Evolutionary conservation across 2,329 filamentous ascomycete species (phyloP).

Genomic region (Rhinocladiella mackenziei): DNA sequence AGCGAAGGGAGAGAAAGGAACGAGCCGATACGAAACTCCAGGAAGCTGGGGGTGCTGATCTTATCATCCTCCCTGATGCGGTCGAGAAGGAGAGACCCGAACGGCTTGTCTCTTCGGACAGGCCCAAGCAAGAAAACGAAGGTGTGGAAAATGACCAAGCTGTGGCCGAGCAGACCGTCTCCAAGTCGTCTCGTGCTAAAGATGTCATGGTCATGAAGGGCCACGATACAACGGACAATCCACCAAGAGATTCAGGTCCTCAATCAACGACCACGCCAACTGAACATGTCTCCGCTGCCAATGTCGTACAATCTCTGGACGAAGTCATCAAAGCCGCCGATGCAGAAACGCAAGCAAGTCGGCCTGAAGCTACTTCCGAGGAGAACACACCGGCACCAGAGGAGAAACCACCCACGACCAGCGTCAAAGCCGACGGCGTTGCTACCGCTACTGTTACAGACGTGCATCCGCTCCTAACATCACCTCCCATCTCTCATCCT

Average conservation of each 20-base stretch:
- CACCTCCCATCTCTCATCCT: conserved; percentile 5
- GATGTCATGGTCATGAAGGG: too few relatives aligned
- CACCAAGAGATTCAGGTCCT: neutral
- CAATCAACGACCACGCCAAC: neutral
- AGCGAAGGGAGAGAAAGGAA: conserved; percentile 30
- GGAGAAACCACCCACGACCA: conserved; percentile 29
- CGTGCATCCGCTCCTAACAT: conserved; percentile 6
- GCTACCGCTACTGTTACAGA: conserved; percentile 21
- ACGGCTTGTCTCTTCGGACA: too few relatives aligned
- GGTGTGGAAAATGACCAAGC: too few relatives aligned
- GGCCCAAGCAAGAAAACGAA: too few relatives aligned
- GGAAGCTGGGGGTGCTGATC: neutral
- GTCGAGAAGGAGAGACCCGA: too few relatives aligned
- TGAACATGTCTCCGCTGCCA: conserved; percentile 25
- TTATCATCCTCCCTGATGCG: too few relatives aligned
- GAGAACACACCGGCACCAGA: too few relatives aligned
- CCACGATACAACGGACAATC: too few relatives aligned
- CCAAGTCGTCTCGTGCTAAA: too few relatives aligned
- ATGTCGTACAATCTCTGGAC: conserved; percentile 31
- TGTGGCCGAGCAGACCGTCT: too few relatives aligned
- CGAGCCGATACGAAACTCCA: conserved; percentile 3
- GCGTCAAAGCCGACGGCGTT: conserved; percentile 32
- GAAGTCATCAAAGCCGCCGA: conserved; percentile 27
- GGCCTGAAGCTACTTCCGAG: too few relatives aligned
- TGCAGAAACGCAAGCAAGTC: conserved; percentile 25